Evolutionary conservation across 2,329 filamentous ascomycete genomes (phyloP).

Genomic region (Colletotrichum chlorophyti): DNA sequence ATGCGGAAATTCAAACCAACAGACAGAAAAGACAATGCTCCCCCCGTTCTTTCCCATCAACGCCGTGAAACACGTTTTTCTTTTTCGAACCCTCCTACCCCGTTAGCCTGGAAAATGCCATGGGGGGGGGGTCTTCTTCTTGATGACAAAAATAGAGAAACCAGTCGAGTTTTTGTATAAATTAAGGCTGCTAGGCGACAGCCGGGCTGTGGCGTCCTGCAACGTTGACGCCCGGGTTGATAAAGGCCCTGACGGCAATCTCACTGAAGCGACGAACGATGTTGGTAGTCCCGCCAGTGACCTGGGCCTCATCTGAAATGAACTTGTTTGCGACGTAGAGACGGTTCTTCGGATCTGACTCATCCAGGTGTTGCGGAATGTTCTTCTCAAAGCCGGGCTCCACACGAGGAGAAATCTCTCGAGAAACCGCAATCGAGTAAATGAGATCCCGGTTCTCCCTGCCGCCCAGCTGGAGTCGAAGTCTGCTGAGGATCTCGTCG

Average conservation of each 20-base stretch:
- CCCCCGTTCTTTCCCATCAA: slow-evolving; percentile 14
- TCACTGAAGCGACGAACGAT: slow-evolving; percentile 75
- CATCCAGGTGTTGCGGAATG: slow-evolving; percentile 66
- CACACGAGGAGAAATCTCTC: slow-evolving; percentile 73
- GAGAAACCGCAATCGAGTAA: slow-evolving; percentile 84
- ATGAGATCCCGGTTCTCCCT: slow-evolving; percentile 89
- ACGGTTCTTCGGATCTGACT: slow-evolving; percentile 70
- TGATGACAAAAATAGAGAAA: slow-evolving; percentile 7
- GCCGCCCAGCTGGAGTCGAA: slow-evolving; percentile 77
- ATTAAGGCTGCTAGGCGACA: slow-evolving; percentile 6
- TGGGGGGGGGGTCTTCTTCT: too few relatives aligned
- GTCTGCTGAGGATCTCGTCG: slow-evolving; percentile 68
- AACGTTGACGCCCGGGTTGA: slow-evolving; percentile 58
- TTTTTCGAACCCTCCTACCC: neutral
- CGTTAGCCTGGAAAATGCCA: slow-evolving; percentile 18
- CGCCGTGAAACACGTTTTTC: slow-evolving; percentile 5
- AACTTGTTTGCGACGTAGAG: slow-evolving; percentile 75
- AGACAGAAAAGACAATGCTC: slow-evolving; percentile 16
- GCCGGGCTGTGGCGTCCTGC: slow-evolving; percentile 31
- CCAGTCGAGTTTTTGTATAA: neutral
- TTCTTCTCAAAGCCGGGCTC: slow-evolving; percentile 64
- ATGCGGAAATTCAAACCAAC: neutral
- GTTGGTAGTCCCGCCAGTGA: slow-evolving; percentile 74
- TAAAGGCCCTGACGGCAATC: slow-evolving; percentile 67
- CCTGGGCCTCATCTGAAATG: slow-evolving; percentile 68